These are phyloP conservation scores for Citrus mangshanensis DNA, from an alignment of 345 rosid genomes.

Conservation along the genomic window DNA sequence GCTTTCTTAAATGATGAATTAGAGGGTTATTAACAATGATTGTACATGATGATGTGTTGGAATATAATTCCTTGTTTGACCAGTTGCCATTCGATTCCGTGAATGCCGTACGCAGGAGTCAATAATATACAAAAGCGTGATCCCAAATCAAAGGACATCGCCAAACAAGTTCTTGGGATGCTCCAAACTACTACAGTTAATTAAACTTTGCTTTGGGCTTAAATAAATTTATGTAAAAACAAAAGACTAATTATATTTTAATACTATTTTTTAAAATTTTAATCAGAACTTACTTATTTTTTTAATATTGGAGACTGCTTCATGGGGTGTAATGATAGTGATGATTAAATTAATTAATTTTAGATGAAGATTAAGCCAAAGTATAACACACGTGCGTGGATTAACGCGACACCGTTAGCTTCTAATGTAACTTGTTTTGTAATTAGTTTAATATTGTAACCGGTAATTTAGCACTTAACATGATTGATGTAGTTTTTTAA, in stretches of 20 bases:
- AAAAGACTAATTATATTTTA: background rate
- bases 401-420: no score
- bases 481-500: no score
- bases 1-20: background rate
- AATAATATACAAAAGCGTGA: constrained; percentile 10
- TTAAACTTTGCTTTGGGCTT: background rate
- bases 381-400: background rate
- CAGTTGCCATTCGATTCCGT: constrained; percentile 12
- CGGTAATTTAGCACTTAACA: background rate
- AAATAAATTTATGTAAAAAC: background rate
- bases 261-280: no score
- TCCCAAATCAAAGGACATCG: background rate
- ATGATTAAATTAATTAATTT: background rate
- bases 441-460: background rate
- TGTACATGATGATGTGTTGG: background rate
- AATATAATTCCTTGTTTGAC: constrained; percentile 16
- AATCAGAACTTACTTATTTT: background rate
- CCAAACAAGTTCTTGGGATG: background rate
- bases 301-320: background rate
- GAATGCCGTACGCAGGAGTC: constrained; percentile 8
- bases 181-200: background rate
- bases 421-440: no score
- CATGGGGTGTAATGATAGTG: background rate
- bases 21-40: background rate
- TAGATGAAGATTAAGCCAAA: background rate